Percentiles rank a stretch among this genome's conserved stretches.
Evolutionary conservation across 2,329 filamentous ascomycete species (phyloP).

Genomic region (Talaromyces pinophilus): DNA sequence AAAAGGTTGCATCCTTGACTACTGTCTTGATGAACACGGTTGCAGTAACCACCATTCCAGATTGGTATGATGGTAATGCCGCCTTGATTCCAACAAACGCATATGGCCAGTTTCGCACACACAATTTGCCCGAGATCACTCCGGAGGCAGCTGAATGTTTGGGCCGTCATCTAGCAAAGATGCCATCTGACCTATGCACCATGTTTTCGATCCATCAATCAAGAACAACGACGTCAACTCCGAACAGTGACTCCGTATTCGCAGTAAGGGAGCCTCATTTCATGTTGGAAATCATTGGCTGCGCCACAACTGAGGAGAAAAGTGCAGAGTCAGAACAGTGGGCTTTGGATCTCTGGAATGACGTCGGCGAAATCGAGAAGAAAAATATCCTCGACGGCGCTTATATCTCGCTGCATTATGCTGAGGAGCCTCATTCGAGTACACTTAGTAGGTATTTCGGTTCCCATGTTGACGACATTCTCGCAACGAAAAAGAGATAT

Average conservation of each 20-base stretch:
- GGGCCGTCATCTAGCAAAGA: conserved; percentile 27
- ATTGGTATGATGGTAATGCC: conserved; percentile 27
- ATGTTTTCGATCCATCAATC: conserved; percentile 37
- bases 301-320: conserved; percentile 28
- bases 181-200: conserved; percentile 30
- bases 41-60: conserved; percentile 23
- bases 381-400: conserved; percentile 24
- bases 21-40: conserved; percentile 19
- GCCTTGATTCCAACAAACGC: conserved; percentile 20
- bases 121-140: conserved; percentile 32
- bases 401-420: conserved; percentile 30
- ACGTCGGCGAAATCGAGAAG: conserved; percentile 6
- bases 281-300: conserved; percentile 41
- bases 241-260: conserved; percentile 31
- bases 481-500: conserved; percentile 36
- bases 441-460: conserved; percentile 21
- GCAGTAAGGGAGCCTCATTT: conserved; percentile 37
- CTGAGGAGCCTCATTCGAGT: conserved; percentile 29
- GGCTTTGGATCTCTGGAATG: conserved; percentile 34
- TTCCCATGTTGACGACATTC: conserved; percentile 32
- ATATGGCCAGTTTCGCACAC: conserved; percentile 18
- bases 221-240: conserved; percentile 19
- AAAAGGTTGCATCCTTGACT: conserved; percentile 24
- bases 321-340: conserved; percentile 31
- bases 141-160: conserved; percentile 31